phyloP scores from a whole-genome alignment of 2,329 filamentous ascomycete species.

The Volutella citrinella region DNA sequence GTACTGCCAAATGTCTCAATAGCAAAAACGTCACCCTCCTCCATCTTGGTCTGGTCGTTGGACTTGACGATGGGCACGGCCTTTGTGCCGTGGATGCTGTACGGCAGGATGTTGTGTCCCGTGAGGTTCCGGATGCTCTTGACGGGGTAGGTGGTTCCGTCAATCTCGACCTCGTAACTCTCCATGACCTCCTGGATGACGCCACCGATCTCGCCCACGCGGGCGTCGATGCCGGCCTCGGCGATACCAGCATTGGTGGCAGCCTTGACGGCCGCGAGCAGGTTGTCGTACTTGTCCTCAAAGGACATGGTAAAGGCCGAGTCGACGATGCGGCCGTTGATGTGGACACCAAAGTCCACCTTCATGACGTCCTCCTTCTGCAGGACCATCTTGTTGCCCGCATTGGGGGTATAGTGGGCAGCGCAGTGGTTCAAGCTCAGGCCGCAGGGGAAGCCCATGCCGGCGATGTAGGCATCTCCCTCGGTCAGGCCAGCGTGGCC shows the following conservation, averaged over 20 bases:
- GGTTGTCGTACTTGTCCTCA: slow-evolving; percentile 70
- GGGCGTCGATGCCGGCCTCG: slow-evolving; percentile 88
- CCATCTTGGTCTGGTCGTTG: slow-evolving; percentile 90
- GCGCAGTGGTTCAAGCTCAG: slow-evolving; percentile 82
- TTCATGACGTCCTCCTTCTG: slow-evolving; percentile 75
- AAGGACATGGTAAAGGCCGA: slow-evolving; percentile 78
- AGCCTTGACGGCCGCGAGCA: slow-evolving; percentile 69
- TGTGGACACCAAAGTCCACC: slow-evolving; percentile 78
- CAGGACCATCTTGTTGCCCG: slow-evolving; percentile 75
- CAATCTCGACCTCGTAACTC: slow-evolving; percentile 83
- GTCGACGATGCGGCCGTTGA: slow-evolving; percentile 78
- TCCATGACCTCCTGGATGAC: slow-evolving; percentile 91
- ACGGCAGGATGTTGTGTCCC: slow-evolving; percentile 85
- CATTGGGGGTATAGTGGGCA: slow-evolving; percentile 84
- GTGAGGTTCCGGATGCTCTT: slow-evolving; percentile 86
- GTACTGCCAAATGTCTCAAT: slow-evolving; percentile 97
- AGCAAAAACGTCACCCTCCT: slow-evolving; percentile 92
- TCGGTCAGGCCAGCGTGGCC: slow-evolving; percentile 75
- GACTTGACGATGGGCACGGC: slow-evolving; percentile 92
- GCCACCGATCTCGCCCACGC: slow-evolving; percentile 80
- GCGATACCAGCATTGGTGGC: slow-evolving; percentile 79
- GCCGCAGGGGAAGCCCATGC: slow-evolving; percentile 85
- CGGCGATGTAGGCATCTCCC: slow-evolving; percentile 73
- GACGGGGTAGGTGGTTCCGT: slow-evolving; percentile 73
- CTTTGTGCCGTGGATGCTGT: slow-evolving; percentile 89